These are phyloP conservation scores for Piromyces sp. DNA, from an alignment of 192 early-diverging fungal species.

Conservation along the genomic window DNA sequence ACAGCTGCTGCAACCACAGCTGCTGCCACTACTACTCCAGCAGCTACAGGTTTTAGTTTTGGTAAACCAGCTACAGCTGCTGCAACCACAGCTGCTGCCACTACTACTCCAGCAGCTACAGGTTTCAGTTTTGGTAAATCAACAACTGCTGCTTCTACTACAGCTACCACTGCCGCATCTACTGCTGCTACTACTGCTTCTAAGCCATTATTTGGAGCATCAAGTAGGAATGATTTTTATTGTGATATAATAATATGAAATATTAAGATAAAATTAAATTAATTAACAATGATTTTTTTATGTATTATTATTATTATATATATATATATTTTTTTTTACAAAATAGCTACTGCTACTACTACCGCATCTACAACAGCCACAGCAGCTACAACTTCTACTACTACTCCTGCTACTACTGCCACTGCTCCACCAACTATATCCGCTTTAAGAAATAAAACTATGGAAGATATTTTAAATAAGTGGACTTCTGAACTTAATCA, in stretches of 20 bases:
- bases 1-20: background rate
- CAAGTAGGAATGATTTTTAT: background rate
- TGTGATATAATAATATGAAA: background rate
- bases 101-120: background rate
- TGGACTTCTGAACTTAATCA: constrained; percentile 74
- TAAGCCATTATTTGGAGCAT: constrained; percentile 3
- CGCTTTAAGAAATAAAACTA: constrained; percentile 61
- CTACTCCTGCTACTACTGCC: constrained; percentile 11
- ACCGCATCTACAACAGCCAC: background rate
- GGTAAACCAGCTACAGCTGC: background rate
- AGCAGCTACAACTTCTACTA: background rate
- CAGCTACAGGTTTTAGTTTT: constrained; percentile 10
- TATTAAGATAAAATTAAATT: background rate
- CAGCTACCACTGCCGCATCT: constrained; percentile 11
- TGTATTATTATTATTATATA: constrained; percentile 5
- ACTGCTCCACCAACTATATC: constrained; percentile 13
- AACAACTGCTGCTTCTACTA: constrained; percentile 11
- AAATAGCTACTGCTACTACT: background rate
- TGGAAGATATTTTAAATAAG: constrained; percentile 78
- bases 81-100: background rate
- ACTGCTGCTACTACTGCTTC: background rate
- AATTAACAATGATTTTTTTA: constrained; percentile 5
- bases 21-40: background rate
- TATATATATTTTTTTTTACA: constrained; percentile 1
- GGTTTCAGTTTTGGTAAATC: background rate